phyloP scores from a whole-genome alignment of 257 asterid species.

The Agastache rugosa region DNA sequence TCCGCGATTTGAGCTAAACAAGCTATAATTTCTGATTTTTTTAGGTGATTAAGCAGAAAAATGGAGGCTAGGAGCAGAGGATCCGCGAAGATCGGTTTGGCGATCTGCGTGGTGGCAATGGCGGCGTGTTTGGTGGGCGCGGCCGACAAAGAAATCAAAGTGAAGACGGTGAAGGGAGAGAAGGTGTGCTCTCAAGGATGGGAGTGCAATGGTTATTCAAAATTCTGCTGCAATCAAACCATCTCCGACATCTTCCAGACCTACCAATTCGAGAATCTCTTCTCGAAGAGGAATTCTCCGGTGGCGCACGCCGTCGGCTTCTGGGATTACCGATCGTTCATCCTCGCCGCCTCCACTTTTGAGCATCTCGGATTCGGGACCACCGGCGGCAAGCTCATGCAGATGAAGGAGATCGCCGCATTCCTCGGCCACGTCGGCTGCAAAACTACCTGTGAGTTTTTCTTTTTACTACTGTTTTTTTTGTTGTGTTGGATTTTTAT shows the following conservation, averaged over 20 bases:
- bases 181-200: slow-evolving; percentile 78
- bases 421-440: slow-evolving; percentile 90
- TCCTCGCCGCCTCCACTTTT: slow-evolving; percentile 64
- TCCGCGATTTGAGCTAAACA: not conserved
- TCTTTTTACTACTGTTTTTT: not conserved
- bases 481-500: not conserved
- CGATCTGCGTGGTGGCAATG: slow-evolving; percentile 39
- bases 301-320: slow-evolving; percentile 80
- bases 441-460: slow-evolving; percentile 77
- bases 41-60: slow-evolving; percentile 28
- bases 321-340: slow-evolving; percentile 85
- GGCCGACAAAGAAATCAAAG: slow-evolving; percentile 52
- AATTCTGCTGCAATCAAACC: slow-evolving; percentile 77
- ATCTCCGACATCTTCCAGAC: slow-evolving; percentile 72
- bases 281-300: slow-evolving; percentile 81
- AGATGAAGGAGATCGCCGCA: slow-evolving; percentile 86
- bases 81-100: slow-evolving; percentile 29
- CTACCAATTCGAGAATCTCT: slow-evolving; percentile 83
- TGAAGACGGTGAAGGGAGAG: slow-evolving; percentile 67
- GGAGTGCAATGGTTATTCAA: slow-evolving; percentile 70
- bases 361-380: slow-evolving; percentile 93
- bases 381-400: slow-evolving; percentile 68
- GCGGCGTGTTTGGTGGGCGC: slow-evolving; percentile 38
- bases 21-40: not conserved
- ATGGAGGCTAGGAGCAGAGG: slow-evolving; percentile 39